A percentile compares a stretch with the other conserved stretches of the same genome.
phyloP scores from a whole-genome alignment of 176 grass and related monocot genomes.

The Cocos nucifera region DNA sequence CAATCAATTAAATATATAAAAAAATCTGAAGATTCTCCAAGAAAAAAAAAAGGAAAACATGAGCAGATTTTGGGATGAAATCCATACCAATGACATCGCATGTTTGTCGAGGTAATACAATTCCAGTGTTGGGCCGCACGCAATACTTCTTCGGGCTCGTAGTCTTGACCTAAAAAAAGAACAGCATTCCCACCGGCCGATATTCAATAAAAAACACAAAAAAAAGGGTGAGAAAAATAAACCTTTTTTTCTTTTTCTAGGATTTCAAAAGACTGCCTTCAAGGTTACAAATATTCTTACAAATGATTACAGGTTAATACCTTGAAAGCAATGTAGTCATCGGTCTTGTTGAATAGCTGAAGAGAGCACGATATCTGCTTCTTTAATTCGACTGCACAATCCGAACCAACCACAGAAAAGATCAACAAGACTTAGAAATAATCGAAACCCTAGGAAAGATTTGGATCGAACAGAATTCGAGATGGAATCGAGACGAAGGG shows the following conservation, averaged over 20 bases:
- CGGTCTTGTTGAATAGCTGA: constrained; percentile 63
- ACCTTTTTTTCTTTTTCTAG: neutral
- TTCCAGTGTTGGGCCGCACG: constrained; percentile 59
- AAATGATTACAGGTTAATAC: constrained; percentile 18
- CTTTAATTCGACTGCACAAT: constrained; percentile 66
- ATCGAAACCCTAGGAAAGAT: constrained; percentile 15
- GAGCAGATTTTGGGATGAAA: neutral
- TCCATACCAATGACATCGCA: constrained; percentile 65
- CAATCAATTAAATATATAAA: too few relatives aligned
- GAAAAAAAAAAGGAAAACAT: neutral
- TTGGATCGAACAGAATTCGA: too few relatives aligned
- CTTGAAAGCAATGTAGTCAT: constrained; percentile 68
- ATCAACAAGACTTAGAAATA: constrained; percentile 4
- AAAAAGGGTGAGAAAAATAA: neutral
- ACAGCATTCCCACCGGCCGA: neutral
- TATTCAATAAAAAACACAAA: neutral
- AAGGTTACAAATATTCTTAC: neutral
- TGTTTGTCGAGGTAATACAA: constrained; percentile 49
- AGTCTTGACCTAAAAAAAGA: constrained; percentile 60
- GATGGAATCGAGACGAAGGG: neutral
- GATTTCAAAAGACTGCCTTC: neutral
- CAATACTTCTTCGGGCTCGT: constrained; percentile 77
- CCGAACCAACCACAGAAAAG: neutral
- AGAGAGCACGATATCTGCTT: constrained; percentile 77
- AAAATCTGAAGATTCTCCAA: neutral